A percentile compares a stretch with the other conserved stretches of the same genome.
Evolutionary conservation across 306 rosid species (phyloP).

Genomic region (Aeschynomene evenia): DNA sequence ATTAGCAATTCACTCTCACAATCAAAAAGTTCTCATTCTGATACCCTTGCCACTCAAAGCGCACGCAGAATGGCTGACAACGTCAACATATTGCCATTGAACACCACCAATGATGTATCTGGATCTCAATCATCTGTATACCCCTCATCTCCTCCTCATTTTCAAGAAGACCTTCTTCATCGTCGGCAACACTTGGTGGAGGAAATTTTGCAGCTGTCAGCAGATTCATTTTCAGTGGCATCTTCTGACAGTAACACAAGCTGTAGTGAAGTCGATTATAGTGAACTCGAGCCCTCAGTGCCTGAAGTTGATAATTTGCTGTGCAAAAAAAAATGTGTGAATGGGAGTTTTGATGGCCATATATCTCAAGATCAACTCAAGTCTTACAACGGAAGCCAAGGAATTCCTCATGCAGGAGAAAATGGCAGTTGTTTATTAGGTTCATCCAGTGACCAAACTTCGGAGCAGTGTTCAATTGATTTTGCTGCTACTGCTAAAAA

Average conservation of each 20-base stretch:
- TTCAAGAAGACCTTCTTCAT: constrained; percentile 82
- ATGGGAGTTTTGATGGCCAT: constrained; percentile 41
- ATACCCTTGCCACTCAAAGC: constrained; percentile 30
- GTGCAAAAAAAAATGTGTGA: constrained; percentile 34
- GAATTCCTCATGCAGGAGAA: constrained; percentile 38
- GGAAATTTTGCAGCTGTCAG: constrained; percentile 88
- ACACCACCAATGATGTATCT: constrained; percentile 51
- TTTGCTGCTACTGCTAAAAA: constrained; percentile 39
- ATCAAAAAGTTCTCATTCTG: constrained; percentile 40
- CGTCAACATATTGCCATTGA: constrained; percentile 48
- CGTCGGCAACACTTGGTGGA: constrained; percentile 92
- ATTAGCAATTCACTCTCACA: constrained; percentile 36
- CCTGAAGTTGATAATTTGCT: constrained; percentile 40
- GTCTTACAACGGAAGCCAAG: constrained; percentile 39
- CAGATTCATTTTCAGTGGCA: constrained; percentile 81
- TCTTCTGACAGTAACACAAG: constrained; percentile 95
- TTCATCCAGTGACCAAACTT: constrained; percentile 39
- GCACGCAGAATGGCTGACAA: constrained; percentile 44
- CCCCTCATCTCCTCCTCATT: constrained; percentile 91
- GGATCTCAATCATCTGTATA: constrained; percentile 63
- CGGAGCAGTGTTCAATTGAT: constrained; percentile 33
- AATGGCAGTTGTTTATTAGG: constrained; percentile 43
- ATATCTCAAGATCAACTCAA: constrained; percentile 31
- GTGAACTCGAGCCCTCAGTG: constrained; percentile 43
- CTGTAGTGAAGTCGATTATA: constrained; percentile 64